phyloP scores from a whole-genome alignment of 495 filamentous ascomycete species.

The Penicillium ucsense region DNA sequence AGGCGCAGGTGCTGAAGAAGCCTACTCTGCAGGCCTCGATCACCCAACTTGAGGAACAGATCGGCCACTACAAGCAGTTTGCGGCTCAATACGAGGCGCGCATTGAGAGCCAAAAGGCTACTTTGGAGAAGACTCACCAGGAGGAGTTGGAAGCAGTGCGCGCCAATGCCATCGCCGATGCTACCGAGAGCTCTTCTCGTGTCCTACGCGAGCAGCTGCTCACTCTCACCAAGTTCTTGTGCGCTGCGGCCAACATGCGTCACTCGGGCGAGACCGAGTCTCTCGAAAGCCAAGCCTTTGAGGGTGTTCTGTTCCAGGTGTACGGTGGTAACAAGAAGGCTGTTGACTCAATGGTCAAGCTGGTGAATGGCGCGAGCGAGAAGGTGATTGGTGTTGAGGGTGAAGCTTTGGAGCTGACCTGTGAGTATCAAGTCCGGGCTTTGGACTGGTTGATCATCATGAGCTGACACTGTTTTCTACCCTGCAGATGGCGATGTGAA shows the following conservation, averaged over 20 bases:
- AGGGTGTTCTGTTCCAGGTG: slow-evolving; percentile 78
- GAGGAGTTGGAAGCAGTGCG: slow-evolving; percentile 64
- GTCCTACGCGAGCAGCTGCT: slow-evolving; percentile 48
- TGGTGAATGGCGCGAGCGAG: slow-evolving; percentile 75
- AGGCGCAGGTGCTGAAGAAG: slow-evolving; percentile 80
- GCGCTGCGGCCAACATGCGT: slow-evolving; percentile 64
- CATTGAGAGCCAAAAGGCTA: slow-evolving; percentile 56
- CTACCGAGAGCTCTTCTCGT: slow-evolving; percentile 45
- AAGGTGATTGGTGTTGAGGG: slow-evolving; percentile 55
- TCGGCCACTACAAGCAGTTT: slow-evolving; percentile 73
- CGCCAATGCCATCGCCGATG: slow-evolving; percentile 52
- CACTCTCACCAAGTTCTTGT: slow-evolving; percentile 68
- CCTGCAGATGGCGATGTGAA: slow-evolving; percentile 59
- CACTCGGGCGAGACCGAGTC: slow-evolving; percentile 54
- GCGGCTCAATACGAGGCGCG: slow-evolving; percentile 66
- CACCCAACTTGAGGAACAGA: slow-evolving; percentile 71
- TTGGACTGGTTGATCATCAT: neutral
- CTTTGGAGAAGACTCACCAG: slow-evolving; percentile 57
- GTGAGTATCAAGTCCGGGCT: slow-evolving; percentile 38
- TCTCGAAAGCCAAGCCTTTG: slow-evolving; percentile 72
- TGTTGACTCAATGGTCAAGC: slow-evolving; percentile 71
- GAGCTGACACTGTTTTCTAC: neutral
- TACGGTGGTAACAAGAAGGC: slow-evolving; percentile 80
- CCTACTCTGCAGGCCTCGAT: slow-evolving; percentile 69
- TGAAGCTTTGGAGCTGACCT: slow-evolving; percentile 59